A percentile compares a stretch with the other conserved stretches of the same genome.
Conservation (phyloP, 257 asterid species). For the Primulina eburnea region DNA sequence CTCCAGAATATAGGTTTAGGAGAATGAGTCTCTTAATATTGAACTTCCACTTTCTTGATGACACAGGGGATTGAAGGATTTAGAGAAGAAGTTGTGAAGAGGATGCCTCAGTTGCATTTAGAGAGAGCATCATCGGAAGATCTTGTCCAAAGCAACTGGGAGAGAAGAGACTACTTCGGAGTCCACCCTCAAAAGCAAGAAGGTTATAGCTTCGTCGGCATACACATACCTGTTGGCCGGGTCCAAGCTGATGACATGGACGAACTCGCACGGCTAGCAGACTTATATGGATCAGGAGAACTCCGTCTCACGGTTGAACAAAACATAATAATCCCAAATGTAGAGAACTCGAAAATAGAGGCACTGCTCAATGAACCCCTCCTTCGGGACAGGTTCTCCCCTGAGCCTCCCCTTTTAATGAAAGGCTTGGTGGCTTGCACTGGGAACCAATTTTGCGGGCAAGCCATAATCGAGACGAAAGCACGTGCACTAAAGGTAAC, state of each 20-base stretch:
- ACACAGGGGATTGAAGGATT: slow-evolving; percentile 86
- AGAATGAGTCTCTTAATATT: too few species aligned
- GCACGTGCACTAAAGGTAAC: slow-evolving; percentile 73
- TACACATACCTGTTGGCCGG: slow-evolving; percentile 93
- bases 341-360: slow-evolving; percentile 54
- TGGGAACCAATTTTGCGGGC: slow-evolving; percentile 95
- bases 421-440: slow-evolving; percentile 91
- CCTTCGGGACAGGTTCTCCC: slow-evolving; percentile 42
- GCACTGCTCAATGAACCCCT: slow-evolving; percentile 66
- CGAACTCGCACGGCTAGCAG: slow-evolving; percentile 79
- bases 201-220: slow-evolving; percentile 74
- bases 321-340: slow-evolving; percentile 78
- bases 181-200: slow-evolving; percentile 81
- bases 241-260: slow-evolving; percentile 89
- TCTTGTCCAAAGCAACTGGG: slow-evolving; percentile 62
- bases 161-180: slow-evolving; percentile 81
- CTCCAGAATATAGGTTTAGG: too few species aligned
- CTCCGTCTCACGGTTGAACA: slow-evolving; percentile 91
- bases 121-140: slow-evolving; percentile 81
- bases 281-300: slow-evolving; percentile 79
- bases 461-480: slow-evolving; percentile 93
- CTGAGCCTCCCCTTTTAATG: slow-evolving; percentile 83
- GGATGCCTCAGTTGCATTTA: slow-evolving; percentile 64
- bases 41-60: not conserved
- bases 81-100: slow-evolving; percentile 73